These are phyloP conservation scores for Cucurbita pepo DNA, from an alignment of 306 rosid species.

Conservation along the genomic window DNA sequence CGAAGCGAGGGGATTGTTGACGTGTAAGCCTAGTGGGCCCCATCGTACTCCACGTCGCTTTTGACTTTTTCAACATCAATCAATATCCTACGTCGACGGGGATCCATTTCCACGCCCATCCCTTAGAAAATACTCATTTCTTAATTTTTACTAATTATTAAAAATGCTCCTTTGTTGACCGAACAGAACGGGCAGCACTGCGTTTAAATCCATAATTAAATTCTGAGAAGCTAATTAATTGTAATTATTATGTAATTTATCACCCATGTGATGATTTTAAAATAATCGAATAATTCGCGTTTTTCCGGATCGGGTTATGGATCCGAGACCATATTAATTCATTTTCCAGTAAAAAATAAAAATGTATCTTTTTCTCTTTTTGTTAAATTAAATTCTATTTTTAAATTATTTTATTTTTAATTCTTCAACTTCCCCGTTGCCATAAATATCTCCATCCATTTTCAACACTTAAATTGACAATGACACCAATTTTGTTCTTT, in stretches of 20 bases:
- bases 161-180: not conserved
- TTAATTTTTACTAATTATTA: too few species aligned
- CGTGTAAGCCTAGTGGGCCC: not conserved
- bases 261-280: not conserved
- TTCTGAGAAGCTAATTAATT: not conserved
- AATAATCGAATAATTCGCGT: not conserved
- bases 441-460: too few species aligned
- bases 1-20: not conserved
- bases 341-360: not conserved
- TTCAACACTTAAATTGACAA: too few species aligned
- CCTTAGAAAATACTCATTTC: not conserved
- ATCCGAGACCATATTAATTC: not conserved
- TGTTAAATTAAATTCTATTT: not conserved
- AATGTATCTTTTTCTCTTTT: not conserved
- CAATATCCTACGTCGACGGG: not conserved
- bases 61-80: not conserved
- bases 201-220: not conserved
- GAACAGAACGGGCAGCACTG: not conserved
- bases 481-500: too few species aligned
- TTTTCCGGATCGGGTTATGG: constrained; percentile 4
- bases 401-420: too few species aligned
- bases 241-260: not conserved
- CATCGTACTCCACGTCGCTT: not conserved
- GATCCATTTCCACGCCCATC: not conserved
- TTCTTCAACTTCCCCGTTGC: too few species aligned